These are phyloP conservation scores for Saccharomycopsis selenospora DNA, from an alignment of 805 yeast species.

Conservation along the genomic window DNA sequence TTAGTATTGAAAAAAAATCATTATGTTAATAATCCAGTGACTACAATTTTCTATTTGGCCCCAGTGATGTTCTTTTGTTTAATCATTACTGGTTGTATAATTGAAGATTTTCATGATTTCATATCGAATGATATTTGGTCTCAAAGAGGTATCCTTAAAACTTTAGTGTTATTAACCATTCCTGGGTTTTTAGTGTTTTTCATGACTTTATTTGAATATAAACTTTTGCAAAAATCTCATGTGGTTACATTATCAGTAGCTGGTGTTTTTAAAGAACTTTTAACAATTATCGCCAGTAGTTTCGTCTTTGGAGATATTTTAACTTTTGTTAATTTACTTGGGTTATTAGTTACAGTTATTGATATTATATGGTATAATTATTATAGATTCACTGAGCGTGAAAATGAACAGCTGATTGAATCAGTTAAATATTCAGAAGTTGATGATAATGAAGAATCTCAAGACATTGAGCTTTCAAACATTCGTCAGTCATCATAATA, in stretches of 20 bases:
- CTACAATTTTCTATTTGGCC: conserved; percentile 75
- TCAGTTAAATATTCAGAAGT: not conserved
- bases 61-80: conserved; percentile 74
- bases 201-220: conserved; percentile 85
- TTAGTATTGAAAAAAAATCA: conserved; percentile 56
- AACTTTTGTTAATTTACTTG: conserved; percentile 59
- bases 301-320: conserved; percentile 69
- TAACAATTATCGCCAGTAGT: conserved; percentile 66
- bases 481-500: no score
- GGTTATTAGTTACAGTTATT: conserved; percentile 63
- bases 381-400: conserved; percentile 39
- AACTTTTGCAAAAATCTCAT: conserved; percentile 71
- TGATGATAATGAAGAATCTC: not conserved
- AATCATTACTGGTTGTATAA: conserved; percentile 49
- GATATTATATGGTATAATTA: conserved; percentile 83
- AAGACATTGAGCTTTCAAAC: not conserved
- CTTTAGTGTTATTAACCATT: conserved; percentile 52
- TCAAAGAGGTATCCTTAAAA: conserved; percentile 46
- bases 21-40: conserved; percentile 64
- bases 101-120: conserved; percentile 52
- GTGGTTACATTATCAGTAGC: conserved; percentile 83
- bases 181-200: conserved; percentile 87
- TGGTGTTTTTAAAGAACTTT: conserved; percentile 86
- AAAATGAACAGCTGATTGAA: not conserved
- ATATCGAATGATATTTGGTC: conserved; percentile 54